These are phyloP conservation scores for Akanthomyces uredinophilus DNA, from an alignment of 2,329 filamentous ascomycete species.

Conservation along the genomic window DNA sequence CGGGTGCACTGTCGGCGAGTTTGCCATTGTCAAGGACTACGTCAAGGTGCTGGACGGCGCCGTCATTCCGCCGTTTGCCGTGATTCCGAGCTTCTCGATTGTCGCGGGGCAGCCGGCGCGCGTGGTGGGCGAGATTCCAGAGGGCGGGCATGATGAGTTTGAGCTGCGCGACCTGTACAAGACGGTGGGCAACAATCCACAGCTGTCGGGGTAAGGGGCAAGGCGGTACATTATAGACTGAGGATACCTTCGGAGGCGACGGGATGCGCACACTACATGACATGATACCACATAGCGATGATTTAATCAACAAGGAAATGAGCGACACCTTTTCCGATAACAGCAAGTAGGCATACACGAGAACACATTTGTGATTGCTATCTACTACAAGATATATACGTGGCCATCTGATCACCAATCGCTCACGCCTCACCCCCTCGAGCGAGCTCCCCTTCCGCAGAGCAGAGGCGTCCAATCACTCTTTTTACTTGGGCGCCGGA, in stretches of 20 bases:
- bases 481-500: neutral
- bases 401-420: neutral
- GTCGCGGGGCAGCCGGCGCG: slow-evolving; percentile 79
- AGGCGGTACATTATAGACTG: no score
- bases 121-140: slow-evolving; percentile 75
- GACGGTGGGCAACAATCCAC: slow-evolving; percentile 54
- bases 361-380: neutral
- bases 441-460: neutral
- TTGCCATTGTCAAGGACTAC: slow-evolving; percentile 90
- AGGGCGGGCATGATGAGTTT: slow-evolving; percentile 62
- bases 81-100: slow-evolving; percentile 86
- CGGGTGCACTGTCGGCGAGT: slow-evolving; percentile 72
- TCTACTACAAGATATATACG: neutral
- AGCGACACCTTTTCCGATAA: neutral
- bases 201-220: slow-evolving; percentile 18
- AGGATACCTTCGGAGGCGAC: neutral
- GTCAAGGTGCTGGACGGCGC: slow-evolving; percentile 81
- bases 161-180: slow-evolving; percentile 62
- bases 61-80: slow-evolving; percentile 81
- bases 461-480: neutral
- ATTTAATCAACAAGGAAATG: neutral
- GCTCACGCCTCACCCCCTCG: neutral
- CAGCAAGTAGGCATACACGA: neutral
- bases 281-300: slow-evolving; percentile 13
- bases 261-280: neutral